phyloP scores from a whole-genome alignment of 495 filamentous ascomycete species.

The Darksidea phi region DNA sequence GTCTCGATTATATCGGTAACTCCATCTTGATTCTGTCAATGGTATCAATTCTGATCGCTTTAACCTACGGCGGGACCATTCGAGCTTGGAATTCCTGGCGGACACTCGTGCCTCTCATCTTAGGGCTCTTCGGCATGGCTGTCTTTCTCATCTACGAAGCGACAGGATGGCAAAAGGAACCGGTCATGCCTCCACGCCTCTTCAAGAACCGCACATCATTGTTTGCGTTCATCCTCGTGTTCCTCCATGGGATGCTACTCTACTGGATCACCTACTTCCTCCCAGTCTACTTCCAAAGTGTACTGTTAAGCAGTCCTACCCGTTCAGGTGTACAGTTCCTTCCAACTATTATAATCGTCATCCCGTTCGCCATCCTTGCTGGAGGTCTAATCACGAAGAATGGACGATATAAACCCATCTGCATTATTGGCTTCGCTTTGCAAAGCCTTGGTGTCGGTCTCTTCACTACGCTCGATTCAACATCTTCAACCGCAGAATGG shows the following conservation, averaged over 20 bases:
- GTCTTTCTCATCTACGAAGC: conserved; percentile 2
- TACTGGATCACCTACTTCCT: conserved; percentile 59
- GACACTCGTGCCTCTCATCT: conserved; percentile 1
- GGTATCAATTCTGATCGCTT: conserved; percentile 2
- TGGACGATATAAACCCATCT: conserved; percentile 50
- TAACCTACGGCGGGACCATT: not conserved
- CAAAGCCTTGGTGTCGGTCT: conserved; percentile 50
- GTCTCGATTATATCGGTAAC: conserved; percentile 22
- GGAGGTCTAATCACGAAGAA: conserved; percentile 47
- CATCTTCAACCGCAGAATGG: conserved; percentile 47
- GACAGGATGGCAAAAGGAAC: not conserved
- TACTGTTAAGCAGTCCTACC: conserved; percentile 53
- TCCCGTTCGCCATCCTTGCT: conserved; percentile 46
- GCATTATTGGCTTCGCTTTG: conserved; percentile 52
- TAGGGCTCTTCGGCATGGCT: not conserved
- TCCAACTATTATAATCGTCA: conserved; percentile 54
- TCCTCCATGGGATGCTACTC: conserved; percentile 52
- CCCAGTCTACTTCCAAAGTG: conserved; percentile 61
- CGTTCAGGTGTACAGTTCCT: conserved; percentile 59
- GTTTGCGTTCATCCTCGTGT: conserved; percentile 48
- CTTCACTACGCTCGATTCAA: conserved; percentile 45
- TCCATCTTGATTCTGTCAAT: conserved; percentile 2
- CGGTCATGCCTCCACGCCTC: conserved; percentile 39
- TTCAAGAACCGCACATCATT: conserved; percentile 50
- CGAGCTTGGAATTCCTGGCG: not conserved